Evolutionary conservation across 2,329 filamentous ascomycete species (phyloP), one percentile per base, ranked within the genome.

Genomic region (Ophiosphaerella herpotricha): DNA sequence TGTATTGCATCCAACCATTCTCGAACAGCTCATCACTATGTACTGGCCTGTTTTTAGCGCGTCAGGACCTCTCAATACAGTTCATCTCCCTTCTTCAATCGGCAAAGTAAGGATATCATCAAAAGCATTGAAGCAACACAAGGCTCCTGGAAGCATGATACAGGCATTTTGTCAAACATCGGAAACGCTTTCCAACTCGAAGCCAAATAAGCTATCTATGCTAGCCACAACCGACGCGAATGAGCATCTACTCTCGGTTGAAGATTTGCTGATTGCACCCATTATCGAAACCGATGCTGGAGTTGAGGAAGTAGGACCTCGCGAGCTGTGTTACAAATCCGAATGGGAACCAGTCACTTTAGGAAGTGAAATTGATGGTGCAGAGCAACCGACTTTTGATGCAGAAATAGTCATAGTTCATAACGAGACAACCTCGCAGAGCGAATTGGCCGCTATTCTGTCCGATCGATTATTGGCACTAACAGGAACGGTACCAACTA

Each of bases 281-380:
- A 58, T 70, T 6, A 49, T 55, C 4, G 61, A 55, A 16, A 47
- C n/a, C 1, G 54, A 51, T 11, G 33, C 38, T 6, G 54, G 50
- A 6, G 35, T 37, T 1, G 50, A 59, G 11, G 41, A 14, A 2
- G 32, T 54, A 4, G 33, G 23, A 9, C 33, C 57, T 8, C 51
- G 64, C 23, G 60, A 68, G 39, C 56, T 68, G 7, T 68, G 64
- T 52, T 70, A 67, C 48, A 70, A 68, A 48, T 43, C 56, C 18
- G 44, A 53, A 0, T 68, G 63, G 65, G 64, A 68, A 39, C 55
- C 54, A 0, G 40, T 54, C 18, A 31, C 23, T 11, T 13, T 29
- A 5, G 18, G 11, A 5, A 31, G 38, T 26, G 36, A 48, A 31
- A 14, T 39, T 9, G 39, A 51, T 2, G 16, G 24, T 12, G 47